Evolutionary conservation across 2,329 filamentous ascomycete species (phyloP).

Genomic region (Aureobasidium sp.): DNA sequence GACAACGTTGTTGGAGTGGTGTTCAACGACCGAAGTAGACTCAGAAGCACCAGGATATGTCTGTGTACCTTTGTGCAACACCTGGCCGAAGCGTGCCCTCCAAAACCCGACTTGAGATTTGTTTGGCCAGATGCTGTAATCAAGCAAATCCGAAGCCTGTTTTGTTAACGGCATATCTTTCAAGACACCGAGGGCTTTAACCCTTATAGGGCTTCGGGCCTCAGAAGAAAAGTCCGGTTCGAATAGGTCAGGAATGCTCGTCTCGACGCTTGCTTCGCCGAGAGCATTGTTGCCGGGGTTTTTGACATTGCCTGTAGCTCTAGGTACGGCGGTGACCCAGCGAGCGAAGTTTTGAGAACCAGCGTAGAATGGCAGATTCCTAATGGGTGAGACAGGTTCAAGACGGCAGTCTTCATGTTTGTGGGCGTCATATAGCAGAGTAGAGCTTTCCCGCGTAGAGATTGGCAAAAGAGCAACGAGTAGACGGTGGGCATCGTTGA

Average conservation of each 20-base stretch:
- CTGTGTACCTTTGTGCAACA: neutral
- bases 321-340: neutral
- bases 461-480: constrained; percentile 6
- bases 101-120: neutral
- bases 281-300: neutral
- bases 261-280: too few species aligned
- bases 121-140: neutral
- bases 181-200: neutral
- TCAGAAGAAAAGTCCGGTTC: too few species aligned
- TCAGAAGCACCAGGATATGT: neutral
- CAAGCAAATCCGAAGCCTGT: too few species aligned
- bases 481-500: constrained; percentile 17
- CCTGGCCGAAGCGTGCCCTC: neutral
- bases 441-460: neutral
- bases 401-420: neutral
- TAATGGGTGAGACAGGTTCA: neutral
- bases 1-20: neutral
- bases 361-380: neutral
- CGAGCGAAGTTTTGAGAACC: neutral
- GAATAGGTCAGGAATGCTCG: too few species aligned
- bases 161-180: neutral
- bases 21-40: neutral
- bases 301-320: too few species aligned
- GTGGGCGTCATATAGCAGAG: neutral
- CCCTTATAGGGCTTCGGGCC: neutral